These are phyloP conservation scores for Chlorophyllum brunneum DNA, from an alignment of 768 basidiomycete genomes.

Conservation along the genomic window DNA sequence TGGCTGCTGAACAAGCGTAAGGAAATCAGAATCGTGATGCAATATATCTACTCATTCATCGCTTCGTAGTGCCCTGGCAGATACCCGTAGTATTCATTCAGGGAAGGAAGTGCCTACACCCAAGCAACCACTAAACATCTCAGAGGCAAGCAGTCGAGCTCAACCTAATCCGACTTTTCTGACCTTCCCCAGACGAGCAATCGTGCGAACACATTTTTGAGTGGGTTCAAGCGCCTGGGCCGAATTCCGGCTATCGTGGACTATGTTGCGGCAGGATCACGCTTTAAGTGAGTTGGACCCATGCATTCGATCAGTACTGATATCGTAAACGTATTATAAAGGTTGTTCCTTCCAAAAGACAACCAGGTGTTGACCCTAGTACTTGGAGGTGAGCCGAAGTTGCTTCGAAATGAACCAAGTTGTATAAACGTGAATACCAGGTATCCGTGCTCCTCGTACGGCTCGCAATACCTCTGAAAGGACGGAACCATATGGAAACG, in stretches of 20 bases:
- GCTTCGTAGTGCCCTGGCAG: slow-evolving; percentile 62
- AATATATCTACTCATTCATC: background rate
- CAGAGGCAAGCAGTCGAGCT: slow-evolving; percentile 56
- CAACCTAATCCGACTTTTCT: slow-evolving; percentile 1
- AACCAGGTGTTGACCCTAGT: slow-evolving; percentile 93
- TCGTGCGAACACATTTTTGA: slow-evolving; percentile 85
- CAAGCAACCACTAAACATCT: slow-evolving; percentile 84
- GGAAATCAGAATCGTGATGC: slow-evolving; percentile 23
- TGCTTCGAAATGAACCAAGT: background rate
- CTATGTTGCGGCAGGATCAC: slow-evolving; percentile 89
- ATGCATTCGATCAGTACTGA: no score
- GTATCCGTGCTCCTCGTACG: slow-evolving; percentile 87
- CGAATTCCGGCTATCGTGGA: slow-evolving; percentile 84
- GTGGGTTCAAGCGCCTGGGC: slow-evolving; percentile 87
- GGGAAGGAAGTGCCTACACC: slow-evolving; percentile 82
- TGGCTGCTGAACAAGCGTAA: slow-evolving; percentile 90
- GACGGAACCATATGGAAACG: slow-evolving; percentile 82
- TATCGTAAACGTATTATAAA: slow-evolving; percentile 21
- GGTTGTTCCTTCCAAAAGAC: slow-evolving; percentile 83
- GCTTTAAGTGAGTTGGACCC: slow-evolving; percentile 72
- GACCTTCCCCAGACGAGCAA: slow-evolving; percentile 43
- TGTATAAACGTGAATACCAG: slow-evolving; percentile 29
- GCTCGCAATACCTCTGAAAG: slow-evolving; percentile 81
- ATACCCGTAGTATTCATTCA: slow-evolving; percentile 83
- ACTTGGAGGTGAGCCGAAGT: slow-evolving; percentile 57